Evolutionary conservation across 2,329 filamentous ascomycete genomes (phyloP).

Genomic region (Sclerotinia minor): DNA sequence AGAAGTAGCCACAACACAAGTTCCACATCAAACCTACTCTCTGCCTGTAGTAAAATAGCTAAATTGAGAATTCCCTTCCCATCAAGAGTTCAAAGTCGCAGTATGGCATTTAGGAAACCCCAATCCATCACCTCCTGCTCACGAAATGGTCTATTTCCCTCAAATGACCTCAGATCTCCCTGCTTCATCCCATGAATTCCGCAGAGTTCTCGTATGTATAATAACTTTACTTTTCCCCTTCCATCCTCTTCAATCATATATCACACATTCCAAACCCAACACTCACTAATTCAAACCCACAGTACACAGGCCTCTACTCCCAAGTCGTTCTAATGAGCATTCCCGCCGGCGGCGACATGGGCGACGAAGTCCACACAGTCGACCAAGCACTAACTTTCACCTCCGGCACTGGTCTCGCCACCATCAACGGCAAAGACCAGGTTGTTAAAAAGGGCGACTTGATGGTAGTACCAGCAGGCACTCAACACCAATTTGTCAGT

Average conservation of each 20-base stretch:
- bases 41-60: neutral
- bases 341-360: conserved; percentile 62
- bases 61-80: neutral
- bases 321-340: conserved; percentile 67
- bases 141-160: conserved; percentile 63
- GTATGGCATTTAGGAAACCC: conserved; percentile 30
- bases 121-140: conserved; percentile 45
- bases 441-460: conserved; percentile 42
- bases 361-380: conserved; percentile 66
- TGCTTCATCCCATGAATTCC: conserved; percentile 56
- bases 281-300: neutral
- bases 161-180: conserved; percentile 55
- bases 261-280: too few relatives aligned
- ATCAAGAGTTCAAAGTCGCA: conserved; percentile 23
- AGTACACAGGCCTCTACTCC: conserved; percentile 60
- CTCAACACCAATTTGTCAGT: conserved; percentile 66
- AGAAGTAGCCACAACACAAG: neutral
- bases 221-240: neutral
- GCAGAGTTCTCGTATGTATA: conserved; percentile 52
- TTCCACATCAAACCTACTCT: conserved; percentile 13
- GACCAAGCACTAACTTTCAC: conserved; percentile 67
- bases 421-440: conserved; percentile 59
- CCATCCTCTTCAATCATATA: neutral
- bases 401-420: conserved; percentile 57
- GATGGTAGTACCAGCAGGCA: conserved; percentile 64